Conservation (phyloP, 208 protist genomes). For the Crithidia thermophila region DNA sequence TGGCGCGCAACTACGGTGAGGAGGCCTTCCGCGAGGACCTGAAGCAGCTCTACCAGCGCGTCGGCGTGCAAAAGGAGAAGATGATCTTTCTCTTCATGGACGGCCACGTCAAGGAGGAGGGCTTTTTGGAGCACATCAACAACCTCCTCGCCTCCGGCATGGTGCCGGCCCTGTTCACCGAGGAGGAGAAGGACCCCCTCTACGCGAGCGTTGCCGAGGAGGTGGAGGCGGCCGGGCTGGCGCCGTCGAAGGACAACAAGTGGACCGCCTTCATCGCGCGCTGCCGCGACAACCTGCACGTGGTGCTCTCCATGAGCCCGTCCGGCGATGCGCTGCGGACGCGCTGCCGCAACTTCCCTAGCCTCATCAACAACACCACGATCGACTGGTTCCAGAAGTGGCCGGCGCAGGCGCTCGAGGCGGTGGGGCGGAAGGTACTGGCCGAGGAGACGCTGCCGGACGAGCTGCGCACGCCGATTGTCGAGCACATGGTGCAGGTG, state of each 20-base stretch:
- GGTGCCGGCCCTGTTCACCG: conserved; percentile 98
- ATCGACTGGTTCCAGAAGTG: conserved; percentile 99
- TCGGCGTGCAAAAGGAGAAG: conserved; percentile 92
- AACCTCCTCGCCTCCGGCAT: conserved; percentile 99
- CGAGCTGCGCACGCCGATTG: conserved; percentile 84
- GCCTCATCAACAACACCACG: conserved; percentile 98
- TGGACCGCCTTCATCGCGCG: conserved; percentile 98
- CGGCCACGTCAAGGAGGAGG: conserved; percentile 97
- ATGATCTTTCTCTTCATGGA: conserved; percentile 99
- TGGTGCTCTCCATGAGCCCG: conserved; percentile 99
- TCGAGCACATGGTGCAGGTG: conserved; percentile 97
- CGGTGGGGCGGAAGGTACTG: conserved; percentile 91
- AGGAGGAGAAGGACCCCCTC: conserved; percentile 97
- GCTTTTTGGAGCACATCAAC: conserved; percentile 99
- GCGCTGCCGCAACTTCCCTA: conserved; percentile 98
- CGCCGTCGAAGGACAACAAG: conserved; percentile 96
- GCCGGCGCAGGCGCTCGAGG: conserved; percentile 96
- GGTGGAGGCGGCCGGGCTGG: conserved; percentile 77
- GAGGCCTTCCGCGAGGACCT: conserved; percentile 98
- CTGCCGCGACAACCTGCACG: conserved; percentile 98
- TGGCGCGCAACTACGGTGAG: conserved; percentile 98
- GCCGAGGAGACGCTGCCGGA: conserved; percentile 91
- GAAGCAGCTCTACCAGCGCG: conserved; percentile 95
- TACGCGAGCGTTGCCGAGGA: conserved; percentile 94
- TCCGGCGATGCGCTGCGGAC: conserved; percentile 95